These are phyloP conservation scores for Seiridium cupressi DNA, from an alignment of 2,329 filamentous ascomycete genomes.

Conservation along the genomic window DNA sequence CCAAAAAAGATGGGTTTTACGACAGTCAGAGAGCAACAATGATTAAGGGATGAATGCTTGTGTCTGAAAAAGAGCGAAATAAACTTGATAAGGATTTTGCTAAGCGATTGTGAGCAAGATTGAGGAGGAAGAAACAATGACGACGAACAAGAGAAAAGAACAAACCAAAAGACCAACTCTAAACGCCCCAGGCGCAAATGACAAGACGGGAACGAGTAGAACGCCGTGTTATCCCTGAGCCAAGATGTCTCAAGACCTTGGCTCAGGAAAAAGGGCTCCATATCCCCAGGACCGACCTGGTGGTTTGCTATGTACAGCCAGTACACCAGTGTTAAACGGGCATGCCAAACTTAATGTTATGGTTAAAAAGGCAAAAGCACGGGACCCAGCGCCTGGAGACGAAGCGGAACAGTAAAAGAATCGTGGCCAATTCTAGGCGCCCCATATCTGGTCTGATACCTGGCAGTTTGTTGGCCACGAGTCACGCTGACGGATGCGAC, in stretches of 20 bases:
- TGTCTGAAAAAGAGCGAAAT: not conserved
- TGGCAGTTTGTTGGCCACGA: not conserved
- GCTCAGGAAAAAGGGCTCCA: not conserved
- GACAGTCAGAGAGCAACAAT: not conserved
- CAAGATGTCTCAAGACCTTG: not conserved
- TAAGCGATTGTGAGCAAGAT: not conserved
- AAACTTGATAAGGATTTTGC: not conserved
- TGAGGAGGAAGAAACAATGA: slow-evolving; percentile 1
- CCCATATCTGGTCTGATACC: not conserved
- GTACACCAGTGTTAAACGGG: not conserved
- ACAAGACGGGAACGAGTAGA: not conserved
- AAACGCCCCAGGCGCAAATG: not conserved
- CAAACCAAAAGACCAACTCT: not conserved
- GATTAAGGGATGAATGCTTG: not conserved
- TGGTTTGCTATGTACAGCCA: too few species aligned
- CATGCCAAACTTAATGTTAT: slow-evolving; percentile 5
- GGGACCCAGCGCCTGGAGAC: not conserved
- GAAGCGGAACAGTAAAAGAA: not conserved
- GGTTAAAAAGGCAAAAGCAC: slow-evolving; percentile 1
- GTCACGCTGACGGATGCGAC: not conserved
- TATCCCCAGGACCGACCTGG: not conserved
- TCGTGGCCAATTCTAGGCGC: not conserved
- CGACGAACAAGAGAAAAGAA: not conserved
- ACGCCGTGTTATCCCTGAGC: not conserved
- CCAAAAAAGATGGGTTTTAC: not conserved